These are phyloP conservation scores for Penicillium freii DNA, from an alignment of 2,329 filamentous ascomycete genomes.

Conservation along the genomic window DNA sequence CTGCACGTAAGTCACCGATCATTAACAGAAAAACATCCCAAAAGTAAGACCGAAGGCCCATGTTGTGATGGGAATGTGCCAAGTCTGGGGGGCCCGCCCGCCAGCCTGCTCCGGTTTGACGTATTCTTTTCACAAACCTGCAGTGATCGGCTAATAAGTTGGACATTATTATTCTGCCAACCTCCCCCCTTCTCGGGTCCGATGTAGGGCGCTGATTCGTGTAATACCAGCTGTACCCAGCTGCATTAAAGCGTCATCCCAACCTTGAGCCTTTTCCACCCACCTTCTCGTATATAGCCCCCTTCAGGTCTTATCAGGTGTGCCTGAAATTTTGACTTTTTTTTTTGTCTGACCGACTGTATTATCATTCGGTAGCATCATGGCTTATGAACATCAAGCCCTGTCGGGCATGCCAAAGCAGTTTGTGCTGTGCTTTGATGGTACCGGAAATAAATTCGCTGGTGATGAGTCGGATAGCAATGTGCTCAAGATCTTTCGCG, in stretches of 20 bases:
- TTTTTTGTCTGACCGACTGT: not conserved
- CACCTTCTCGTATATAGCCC: constrained; percentile 16
- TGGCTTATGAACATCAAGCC: constrained; percentile 21
- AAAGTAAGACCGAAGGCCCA: not conserved
- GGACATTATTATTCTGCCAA: constrained; percentile 12
- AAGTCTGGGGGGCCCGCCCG: constrained; percentile 9
- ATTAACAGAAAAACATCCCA: not conserved
- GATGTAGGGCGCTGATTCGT: constrained; percentile 15
- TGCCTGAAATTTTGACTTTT: not conserved
- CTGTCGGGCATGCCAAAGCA: constrained; percentile 32
- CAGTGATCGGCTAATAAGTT: constrained; percentile 19
- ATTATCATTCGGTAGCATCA: not conserved
- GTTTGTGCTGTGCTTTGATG: constrained; percentile 46
- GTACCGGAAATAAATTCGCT: constrained; percentile 46
- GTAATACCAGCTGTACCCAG: not conserved
- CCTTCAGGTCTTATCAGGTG: not conserved
- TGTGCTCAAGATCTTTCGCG: constrained; percentile 48
- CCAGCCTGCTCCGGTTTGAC: constrained; percentile 18
- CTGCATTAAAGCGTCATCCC: not conserved
- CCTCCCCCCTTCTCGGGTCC: constrained; percentile 9
- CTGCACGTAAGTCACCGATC: not conserved
- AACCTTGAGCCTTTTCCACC: not conserved
- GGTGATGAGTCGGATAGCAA: constrained; percentile 48
- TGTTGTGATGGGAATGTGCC: constrained; percentile 13
- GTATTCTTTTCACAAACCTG: constrained; percentile 16